Conservation (phyloP, 2,329 filamentous ascomycete genomes). For the Juglanconis oblonga region DNA sequence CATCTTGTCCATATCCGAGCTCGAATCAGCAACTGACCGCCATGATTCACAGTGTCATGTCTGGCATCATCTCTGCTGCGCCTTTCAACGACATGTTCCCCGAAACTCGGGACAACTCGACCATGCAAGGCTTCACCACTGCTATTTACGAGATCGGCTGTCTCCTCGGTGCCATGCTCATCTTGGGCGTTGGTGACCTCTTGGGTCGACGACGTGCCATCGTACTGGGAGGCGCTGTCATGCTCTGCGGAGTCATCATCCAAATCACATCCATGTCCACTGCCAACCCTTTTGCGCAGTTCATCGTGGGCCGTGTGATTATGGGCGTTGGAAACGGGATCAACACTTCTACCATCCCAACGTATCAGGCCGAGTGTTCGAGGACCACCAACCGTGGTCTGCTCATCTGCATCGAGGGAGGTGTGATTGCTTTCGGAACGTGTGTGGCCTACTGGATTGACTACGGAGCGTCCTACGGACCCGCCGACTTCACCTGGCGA, state of each 20-base stretch:
- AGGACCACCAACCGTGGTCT: conserved; percentile 41
- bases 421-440: conserved; percentile 43
- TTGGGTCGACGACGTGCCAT: conserved; percentile 52
- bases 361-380: conserved; percentile 46
- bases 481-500: conserved; percentile 47
- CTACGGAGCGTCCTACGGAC: conserved; percentile 40
- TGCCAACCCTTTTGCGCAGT: conserved; percentile 36
- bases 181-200: conserved; percentile 51
- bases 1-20: neutral
- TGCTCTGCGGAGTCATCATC: conserved; percentile 59
- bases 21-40: conserved; percentile 14
- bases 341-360: conserved; percentile 45
- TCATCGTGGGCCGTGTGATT: conserved; percentile 47
- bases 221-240: conserved; percentile 52
- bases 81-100: conserved; percentile 48
- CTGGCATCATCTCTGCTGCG: conserved; percentile 49
- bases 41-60: conserved; percentile 40
- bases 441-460: conserved; percentile 45
- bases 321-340: conserved; percentile 53
- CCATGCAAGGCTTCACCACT: conserved; percentile 45
- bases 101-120: conserved; percentile 39
- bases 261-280: conserved; percentile 42
- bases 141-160: conserved; percentile 47
- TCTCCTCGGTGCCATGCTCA: conserved; percentile 44
- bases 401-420: conserved; percentile 43